Conservation (phyloP, 495 filamentous ascomycete genomes). For the Stereocaulon alpinum region DNA sequence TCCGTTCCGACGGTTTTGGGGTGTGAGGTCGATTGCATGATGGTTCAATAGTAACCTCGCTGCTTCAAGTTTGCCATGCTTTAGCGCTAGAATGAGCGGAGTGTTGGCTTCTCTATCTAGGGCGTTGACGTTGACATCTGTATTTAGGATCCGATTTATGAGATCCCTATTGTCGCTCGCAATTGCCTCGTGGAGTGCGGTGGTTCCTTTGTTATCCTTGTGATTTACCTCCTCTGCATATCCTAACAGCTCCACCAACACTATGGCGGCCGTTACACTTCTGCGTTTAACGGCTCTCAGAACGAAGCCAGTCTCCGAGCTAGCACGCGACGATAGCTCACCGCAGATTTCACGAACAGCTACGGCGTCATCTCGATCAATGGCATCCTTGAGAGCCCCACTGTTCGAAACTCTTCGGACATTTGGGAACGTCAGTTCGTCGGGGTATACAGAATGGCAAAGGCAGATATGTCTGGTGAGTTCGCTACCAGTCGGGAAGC, state of each 20-base stretch:
- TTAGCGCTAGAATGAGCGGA: background rate
- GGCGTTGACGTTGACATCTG: background rate
- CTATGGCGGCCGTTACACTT: background rate
- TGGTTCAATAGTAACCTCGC: background rate
- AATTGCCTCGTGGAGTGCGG: conserved; percentile 8
- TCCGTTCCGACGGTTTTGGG: background rate
- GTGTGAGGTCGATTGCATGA: background rate
- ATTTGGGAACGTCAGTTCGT: background rate
- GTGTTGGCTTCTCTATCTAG: background rate
- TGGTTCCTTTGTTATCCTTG: background rate
- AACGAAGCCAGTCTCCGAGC: conserved; percentile 1
- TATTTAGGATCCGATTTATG: background rate
- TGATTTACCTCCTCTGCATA: background rate
- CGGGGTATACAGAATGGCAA: background rate
- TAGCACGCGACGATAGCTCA: background rate
- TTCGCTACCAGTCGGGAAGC: background rate
- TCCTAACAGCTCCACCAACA: conserved; percentile 4
- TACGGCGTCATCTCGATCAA: conserved; percentile 7
- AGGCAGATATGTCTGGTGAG: background rate
- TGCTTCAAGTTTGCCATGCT: background rate
- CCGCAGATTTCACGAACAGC: conserved; percentile 9
- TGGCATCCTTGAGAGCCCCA: conserved; percentile 11
- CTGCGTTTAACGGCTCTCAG: background rate
- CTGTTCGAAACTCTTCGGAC: background rate
- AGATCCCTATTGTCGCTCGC: background rate